phyloP scores from a whole-genome alignment of 345 rosid species.

The Syzygium jambos region DNA sequence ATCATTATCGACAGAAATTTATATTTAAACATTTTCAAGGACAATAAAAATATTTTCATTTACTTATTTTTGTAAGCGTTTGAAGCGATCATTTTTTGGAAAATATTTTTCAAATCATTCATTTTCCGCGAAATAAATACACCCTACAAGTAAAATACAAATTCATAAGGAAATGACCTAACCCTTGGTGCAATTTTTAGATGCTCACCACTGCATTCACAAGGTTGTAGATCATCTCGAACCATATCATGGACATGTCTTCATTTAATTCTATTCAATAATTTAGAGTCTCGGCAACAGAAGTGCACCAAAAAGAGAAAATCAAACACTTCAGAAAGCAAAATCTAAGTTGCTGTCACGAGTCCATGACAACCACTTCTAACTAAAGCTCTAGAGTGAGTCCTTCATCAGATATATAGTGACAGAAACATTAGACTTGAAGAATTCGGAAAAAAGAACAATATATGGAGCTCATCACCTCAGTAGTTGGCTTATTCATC shows the following conservation, averaged over 20 bases:
- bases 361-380: not conserved
- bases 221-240: not conserved
- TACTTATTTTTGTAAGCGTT: too few species aligned
- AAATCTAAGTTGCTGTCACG: not conserved
- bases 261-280: not conserved
- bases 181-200: not conserved
- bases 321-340: not conserved
- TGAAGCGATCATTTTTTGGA: too few species aligned
- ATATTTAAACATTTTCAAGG: too few species aligned
- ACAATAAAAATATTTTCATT: too few species aligned
- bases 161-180: not conserved
- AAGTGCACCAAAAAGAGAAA: not conserved
- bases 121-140: too few species aligned
- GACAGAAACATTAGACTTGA: not conserved
- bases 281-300: not conserved
- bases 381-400: not conserved
- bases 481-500: not conserved
- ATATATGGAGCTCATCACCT: not conserved
- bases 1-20: too few species aligned
- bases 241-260: not conserved
- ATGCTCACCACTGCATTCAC: not conserved
- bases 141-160: not conserved
- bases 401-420: not conserved
- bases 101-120: too few species aligned
- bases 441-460: not conserved